Conservation (phyloP, 345 rosid species). For the Gynandropsis gynandra region DNA sequence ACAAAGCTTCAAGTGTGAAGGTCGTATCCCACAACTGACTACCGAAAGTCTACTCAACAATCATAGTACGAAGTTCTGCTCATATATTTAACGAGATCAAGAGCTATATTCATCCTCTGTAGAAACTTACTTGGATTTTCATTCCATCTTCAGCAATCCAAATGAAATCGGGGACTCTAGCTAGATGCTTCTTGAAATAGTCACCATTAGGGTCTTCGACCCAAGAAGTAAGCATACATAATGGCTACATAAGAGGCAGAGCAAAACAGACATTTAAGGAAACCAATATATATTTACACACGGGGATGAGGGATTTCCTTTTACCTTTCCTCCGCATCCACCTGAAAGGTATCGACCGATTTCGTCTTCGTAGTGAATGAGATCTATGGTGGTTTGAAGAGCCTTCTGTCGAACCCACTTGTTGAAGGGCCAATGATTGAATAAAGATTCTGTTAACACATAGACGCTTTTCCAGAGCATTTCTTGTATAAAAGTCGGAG, state of each 20-base stretch:
- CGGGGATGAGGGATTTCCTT: too few relatives aligned
- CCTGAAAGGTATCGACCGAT: slow-evolving; percentile 35
- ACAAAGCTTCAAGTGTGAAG: slow-evolving; percentile 31
- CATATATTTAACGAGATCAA: background rate
- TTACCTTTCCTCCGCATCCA: slow-evolving; percentile 40
- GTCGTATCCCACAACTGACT: slow-evolving; percentile 41
- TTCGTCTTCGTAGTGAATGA: slow-evolving; percentile 41
- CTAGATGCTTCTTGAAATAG: slow-evolving; percentile 35
- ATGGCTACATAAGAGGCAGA: slow-evolving; percentile 17
- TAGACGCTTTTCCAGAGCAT: slow-evolving; percentile 34
- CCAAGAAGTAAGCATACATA: slow-evolving; percentile 56
- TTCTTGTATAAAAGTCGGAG: slow-evolving; percentile 32
- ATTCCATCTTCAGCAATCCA: slow-evolving; percentile 49
- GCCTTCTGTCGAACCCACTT: slow-evolving; percentile 32
- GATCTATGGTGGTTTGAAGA: slow-evolving; percentile 29
- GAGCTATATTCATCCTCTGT: background rate
- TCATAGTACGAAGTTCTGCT: background rate
- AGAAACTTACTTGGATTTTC: slow-evolving; percentile 34
- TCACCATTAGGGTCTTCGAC: slow-evolving; percentile 49
- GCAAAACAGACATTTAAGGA: too few relatives aligned
- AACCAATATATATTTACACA: too few relatives aligned
- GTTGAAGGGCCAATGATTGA: slow-evolving; percentile 36
- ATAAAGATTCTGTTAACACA: slow-evolving; percentile 30
- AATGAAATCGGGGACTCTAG: slow-evolving; percentile 29
- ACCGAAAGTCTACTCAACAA: slow-evolving; percentile 26